Conservation (phyloP, 169 alveolate species). For the Eimeria sp. region DNA sequence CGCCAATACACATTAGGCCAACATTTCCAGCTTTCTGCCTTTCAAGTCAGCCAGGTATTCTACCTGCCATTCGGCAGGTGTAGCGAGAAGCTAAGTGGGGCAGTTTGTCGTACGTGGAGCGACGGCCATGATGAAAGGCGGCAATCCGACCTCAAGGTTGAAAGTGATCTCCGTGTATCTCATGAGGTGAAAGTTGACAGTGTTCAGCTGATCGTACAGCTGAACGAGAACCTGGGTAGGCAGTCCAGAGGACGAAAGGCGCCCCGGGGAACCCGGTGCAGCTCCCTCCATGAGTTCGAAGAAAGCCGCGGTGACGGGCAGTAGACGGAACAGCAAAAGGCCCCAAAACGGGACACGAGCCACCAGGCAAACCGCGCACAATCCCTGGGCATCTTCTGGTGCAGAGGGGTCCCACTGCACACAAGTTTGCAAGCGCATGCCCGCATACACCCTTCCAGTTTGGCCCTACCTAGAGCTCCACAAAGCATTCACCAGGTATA, state of each 20-base stretch:
- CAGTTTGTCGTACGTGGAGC: slow-evolving; percentile 22
- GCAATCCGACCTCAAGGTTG: slow-evolving; percentile 75
- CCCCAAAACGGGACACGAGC: slow-evolving; percentile 80
- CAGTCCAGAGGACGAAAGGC: background rate
- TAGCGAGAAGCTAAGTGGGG: background rate
- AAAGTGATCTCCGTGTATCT: slow-evolving; percentile 72
- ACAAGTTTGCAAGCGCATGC: background rate
- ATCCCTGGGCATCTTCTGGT: slow-evolving; percentile 23
- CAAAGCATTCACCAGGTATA: background rate
- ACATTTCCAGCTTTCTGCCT: background rate
- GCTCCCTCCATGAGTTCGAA: slow-evolving; percentile 61
- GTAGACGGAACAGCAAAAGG: slow-evolving; percentile 49
- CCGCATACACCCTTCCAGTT: background rate
- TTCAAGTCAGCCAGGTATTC: background rate
- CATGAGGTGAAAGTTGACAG: slow-evolving; percentile 56
- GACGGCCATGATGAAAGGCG: slow-evolving; percentile 58
- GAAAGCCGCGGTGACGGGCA: slow-evolving; percentile 75
- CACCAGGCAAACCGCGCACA: slow-evolving; percentile 74
- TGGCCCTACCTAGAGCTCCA: background rate
- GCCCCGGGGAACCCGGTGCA: background rate
- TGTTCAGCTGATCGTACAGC: slow-evolving; percentile 62
- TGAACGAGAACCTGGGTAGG: slow-evolving; percentile 55
- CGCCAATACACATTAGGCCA: background rate
- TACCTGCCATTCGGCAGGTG: background rate
- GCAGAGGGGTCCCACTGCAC: slow-evolving; percentile 51